A percentile compares a stretch with the other conserved stretches of the same genome.
phyloP scores from a whole-genome alignment of 2,329 filamentous ascomycete genomes.

The Orbilia quercus region DNA sequence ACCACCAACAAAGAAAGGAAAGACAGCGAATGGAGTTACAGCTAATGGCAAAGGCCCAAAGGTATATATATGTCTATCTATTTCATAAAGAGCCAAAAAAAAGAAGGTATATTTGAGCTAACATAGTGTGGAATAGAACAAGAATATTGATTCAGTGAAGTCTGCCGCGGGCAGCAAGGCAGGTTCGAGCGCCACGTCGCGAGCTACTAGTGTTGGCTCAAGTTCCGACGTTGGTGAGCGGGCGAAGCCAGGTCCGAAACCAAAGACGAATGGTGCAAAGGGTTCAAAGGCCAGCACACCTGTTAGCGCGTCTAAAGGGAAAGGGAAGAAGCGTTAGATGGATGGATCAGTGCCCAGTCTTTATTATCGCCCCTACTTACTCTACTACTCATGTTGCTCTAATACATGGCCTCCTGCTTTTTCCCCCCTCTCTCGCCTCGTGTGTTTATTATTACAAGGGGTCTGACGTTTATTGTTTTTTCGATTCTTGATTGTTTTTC shows the following conservation, averaged over 20 bases:
- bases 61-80: too few species aligned
- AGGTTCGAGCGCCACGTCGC: constrained; percentile 79
- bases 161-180: constrained; percentile 75
- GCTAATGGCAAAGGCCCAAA: constrained; percentile 58
- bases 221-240: constrained; percentile 67
- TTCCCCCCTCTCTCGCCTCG: too few species aligned
- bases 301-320: constrained; percentile 36
- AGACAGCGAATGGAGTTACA: constrained; percentile 66
- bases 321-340: constrained; percentile 48
- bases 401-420: not conserved
- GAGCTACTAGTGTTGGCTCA: constrained; percentile 88
- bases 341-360: not conserved
- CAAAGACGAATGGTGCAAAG: constrained; percentile 45
- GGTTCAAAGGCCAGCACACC: constrained; percentile 52
- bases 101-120: not conserved
- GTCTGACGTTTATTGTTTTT: constrained; percentile 13
- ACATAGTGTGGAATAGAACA: constrained; percentile 73
- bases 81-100: too few species aligned
- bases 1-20: constrained; percentile 86
- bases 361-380: not conserved
- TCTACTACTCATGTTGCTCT: not conserved
- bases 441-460: not conserved
- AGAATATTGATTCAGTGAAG: constrained; percentile 90
- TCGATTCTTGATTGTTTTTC: constrained; percentile 10
- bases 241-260: constrained; percentile 48